These are phyloP conservation scores for Debaryomyces maramus DNA, from an alignment of 805 yeast species.

Conservation along the genomic window DNA sequence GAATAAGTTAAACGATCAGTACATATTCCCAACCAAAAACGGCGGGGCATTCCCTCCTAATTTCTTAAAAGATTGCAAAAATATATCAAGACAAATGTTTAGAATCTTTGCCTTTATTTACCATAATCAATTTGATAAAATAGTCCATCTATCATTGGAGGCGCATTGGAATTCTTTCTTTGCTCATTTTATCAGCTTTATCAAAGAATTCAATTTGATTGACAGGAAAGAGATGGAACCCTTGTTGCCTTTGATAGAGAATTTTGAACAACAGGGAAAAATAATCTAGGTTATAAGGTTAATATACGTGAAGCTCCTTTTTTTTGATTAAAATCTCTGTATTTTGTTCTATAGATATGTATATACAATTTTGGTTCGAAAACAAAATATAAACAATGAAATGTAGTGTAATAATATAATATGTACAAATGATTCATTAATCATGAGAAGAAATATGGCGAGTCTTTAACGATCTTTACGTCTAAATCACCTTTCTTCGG, in stretches of 20 bases:
- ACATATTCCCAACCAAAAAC: constrained; percentile 85
- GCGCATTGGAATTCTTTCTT: constrained; percentile 98
- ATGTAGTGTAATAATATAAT: neutral
- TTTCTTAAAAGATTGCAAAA: constrained; percentile 78
- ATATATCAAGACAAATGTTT: constrained; percentile 89
- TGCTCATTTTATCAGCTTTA: constrained; percentile 88
- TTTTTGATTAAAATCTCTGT: neutral
- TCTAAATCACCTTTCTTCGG: constrained; percentile 86
- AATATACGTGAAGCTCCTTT: too few species aligned
- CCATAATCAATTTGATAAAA: constrained; percentile 90
- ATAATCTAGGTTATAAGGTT: constrained; percentile 39
- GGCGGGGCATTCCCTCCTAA: constrained; percentile 89
- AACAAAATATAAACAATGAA: neutral
- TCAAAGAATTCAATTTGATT: constrained; percentile 77
- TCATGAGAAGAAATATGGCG: constrained; percentile 74
- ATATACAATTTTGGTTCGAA: constrained; percentile 1
- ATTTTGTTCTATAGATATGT: constrained; percentile 5
- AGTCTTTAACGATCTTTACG: constrained; percentile 66
- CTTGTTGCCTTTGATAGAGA: constrained; percentile 69
- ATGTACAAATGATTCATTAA: constrained; percentile 9
- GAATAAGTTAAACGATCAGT: constrained; percentile 83
- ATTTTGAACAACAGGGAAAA: constrained; percentile 83
- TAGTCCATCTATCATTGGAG: constrained; percentile 87
- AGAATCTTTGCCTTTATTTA: constrained; percentile 94
- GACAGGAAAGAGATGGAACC: constrained; percentile 83